A percentile compares a stretch with the other conserved stretches of the same genome.
These are phyloP conservation scores for Mortierella sp. DNA, from an alignment of 371 early-diverging fungal genomes.

Conservation along the genomic window DNA sequence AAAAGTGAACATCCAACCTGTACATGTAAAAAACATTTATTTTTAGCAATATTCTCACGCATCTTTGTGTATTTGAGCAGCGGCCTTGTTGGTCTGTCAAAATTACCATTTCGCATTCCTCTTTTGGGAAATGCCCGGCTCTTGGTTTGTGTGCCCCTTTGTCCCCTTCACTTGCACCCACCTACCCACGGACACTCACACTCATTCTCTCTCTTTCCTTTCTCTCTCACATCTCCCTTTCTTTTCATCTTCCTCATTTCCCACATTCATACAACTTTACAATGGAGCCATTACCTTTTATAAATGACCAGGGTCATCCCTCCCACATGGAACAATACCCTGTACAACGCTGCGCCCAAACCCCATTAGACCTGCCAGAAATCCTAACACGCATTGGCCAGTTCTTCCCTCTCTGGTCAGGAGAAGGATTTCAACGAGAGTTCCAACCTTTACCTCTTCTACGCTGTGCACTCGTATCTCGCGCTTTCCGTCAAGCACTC, in stretches of 20 bases:
- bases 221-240: background rate
- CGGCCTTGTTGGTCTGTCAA: no score
- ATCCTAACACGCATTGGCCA: slow-evolving; percentile 38
- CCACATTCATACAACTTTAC: background rate
- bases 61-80: no score
- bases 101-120: no score
- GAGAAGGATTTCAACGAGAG: slow-evolving; percentile 27
- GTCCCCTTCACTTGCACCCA: background rate
- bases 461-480: slow-evolving; percentile 28
- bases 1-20: no score
- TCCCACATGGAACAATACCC: background rate
- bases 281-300: background rate
- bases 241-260: background rate
- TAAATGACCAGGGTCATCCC: background rate
- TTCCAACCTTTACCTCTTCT: slow-evolving; percentile 30
- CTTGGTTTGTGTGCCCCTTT: no score
- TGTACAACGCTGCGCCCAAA: slow-evolving; percentile 11
- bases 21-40: no score
- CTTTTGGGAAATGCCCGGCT: no score
- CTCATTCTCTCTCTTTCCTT: background rate
- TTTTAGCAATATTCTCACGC: no score
- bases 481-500: slow-evolving; percentile 15
- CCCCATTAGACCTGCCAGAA: slow-evolving; percentile 33
- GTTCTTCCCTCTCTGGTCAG: slow-evolving; percentile 42
- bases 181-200: background rate